Evolutionary conservation across 805 yeast species (phyloP).

Genomic region (Barnettozyma californica): DNA sequence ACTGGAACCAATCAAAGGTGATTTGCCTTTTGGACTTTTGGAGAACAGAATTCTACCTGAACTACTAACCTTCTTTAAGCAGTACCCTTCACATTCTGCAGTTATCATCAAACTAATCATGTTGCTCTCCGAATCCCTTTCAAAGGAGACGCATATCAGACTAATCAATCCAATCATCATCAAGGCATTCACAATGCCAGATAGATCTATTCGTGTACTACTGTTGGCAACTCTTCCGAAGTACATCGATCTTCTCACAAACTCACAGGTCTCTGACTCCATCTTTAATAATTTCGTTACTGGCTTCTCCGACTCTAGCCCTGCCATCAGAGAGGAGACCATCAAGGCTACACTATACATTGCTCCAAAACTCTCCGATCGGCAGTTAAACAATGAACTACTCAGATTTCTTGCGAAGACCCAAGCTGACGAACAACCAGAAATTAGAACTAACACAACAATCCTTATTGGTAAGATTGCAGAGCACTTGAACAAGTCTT

Average conservation of each 20-base stretch:
- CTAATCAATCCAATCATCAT: slow-evolving; percentile 59
- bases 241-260: slow-evolving; percentile 45
- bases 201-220: slow-evolving; percentile 73
- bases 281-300: slow-evolving; percentile 65
- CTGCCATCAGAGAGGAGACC: slow-evolving; percentile 75
- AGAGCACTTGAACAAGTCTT: slow-evolving; percentile 42
- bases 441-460: slow-evolving; percentile 73
- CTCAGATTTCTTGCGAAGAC: slow-evolving; percentile 75
- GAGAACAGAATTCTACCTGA: slow-evolving; percentile 69
- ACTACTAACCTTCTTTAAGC: slow-evolving; percentile 40
- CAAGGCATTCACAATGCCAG: slow-evolving; percentile 57
- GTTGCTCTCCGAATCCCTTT: slow-evolving; percentile 26
- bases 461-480: slow-evolving; percentile 65
- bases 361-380: slow-evolving; percentile 60
- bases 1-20: slow-evolving; percentile 29
- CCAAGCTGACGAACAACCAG: slow-evolving; percentile 71
- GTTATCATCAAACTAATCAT: slow-evolving; percentile 25
- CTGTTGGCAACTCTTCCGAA: slow-evolving; percentile 59
- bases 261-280: slow-evolving; percentile 59
- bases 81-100: slow-evolving; percentile 25
- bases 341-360: slow-evolving; percentile 57
- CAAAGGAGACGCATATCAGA: slow-evolving; percentile 34
- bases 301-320: slow-evolving; percentile 83
- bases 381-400: slow-evolving; percentile 84
- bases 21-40: slow-evolving; percentile 47